These are phyloP conservation scores for Epichloe elymi DNA, from an alignment of 2,329 filamentous ascomycete species.

Conservation along the genomic window DNA sequence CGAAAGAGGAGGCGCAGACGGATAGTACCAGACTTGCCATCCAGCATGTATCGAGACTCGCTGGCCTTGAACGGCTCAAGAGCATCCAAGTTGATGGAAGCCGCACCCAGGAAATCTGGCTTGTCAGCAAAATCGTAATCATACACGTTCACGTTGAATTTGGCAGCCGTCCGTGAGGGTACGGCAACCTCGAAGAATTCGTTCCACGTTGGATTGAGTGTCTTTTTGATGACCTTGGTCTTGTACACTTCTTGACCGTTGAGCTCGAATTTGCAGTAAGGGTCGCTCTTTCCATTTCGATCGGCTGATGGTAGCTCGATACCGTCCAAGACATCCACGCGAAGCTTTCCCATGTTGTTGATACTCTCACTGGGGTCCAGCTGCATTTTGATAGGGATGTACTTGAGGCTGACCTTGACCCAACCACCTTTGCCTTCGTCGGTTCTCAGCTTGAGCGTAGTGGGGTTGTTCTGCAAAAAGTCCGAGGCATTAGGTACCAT, in stretches of 20 bases:
- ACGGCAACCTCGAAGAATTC: slow-evolving; percentile 82
- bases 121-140: slow-evolving; percentile 97
- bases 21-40: slow-evolving; percentile 80
- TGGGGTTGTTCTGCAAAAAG: slow-evolving; percentile 64
- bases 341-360: slow-evolving; percentile 94
- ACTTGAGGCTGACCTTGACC: slow-evolving; percentile 85
- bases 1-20: slow-evolving; percentile 82
- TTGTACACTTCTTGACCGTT: slow-evolving; percentile 88
- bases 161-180: slow-evolving; percentile 69
- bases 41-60: slow-evolving; percentile 61
- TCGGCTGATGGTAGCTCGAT: slow-evolving; percentile 83
- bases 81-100: slow-evolving; percentile 60
- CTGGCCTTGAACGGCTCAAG: slow-evolving; percentile 77
- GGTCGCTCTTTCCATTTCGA: slow-evolving; percentile 91
- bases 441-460: slow-evolving; percentile 65
- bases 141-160: slow-evolving; percentile 73
- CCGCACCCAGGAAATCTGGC: slow-evolving; percentile 74
- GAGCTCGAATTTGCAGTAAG: slow-evolving; percentile 88
- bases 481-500: neutral
- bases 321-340: slow-evolving; percentile 85
- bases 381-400: slow-evolving; percentile 85
- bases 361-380: slow-evolving; percentile 93
- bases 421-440: slow-evolving; percentile 64
- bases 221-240: slow-evolving; percentile 95
- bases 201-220: slow-evolving; percentile 87